phyloP scores from a whole-genome alignment of 176 grass and related monocot genomes.

The Elaeis guineensis region DNA sequence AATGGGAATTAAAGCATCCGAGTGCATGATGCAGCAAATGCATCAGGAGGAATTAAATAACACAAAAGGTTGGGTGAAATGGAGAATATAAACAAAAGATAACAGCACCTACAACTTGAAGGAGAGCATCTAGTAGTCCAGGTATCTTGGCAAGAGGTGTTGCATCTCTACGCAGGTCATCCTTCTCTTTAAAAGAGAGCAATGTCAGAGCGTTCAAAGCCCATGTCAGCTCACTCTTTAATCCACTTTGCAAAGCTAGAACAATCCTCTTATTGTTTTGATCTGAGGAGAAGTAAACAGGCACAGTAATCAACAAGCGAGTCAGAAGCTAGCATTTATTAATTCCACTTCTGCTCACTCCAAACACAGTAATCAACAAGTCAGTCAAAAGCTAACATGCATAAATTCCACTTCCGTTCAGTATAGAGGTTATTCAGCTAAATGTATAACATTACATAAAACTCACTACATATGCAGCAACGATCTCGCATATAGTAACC shows the following conservation, averaged over 20 bases:
- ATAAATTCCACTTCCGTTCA: constrained; percentile 7
- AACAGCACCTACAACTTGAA: constrained; percentile 83
- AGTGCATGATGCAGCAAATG: too few species aligned
- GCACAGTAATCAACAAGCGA: not conserved
- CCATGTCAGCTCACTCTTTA: constrained; percentile 96
- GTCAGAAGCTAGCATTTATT: constrained; percentile 9
- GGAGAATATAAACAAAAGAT: constrained; percentile 12
- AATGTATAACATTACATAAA: too few species aligned
- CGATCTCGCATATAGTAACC: too few species aligned
- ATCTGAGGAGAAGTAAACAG: constrained; percentile 40
- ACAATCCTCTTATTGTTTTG: constrained; percentile 98
- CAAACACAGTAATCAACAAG: not conserved
- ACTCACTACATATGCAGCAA: too few species aligned
- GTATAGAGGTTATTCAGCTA: not conserved
- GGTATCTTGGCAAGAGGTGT: constrained; percentile 84
- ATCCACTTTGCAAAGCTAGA: constrained; percentile 91
- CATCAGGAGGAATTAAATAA: too few species aligned
- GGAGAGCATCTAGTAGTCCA: constrained; percentile 85
- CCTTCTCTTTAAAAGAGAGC: constrained; percentile 98
- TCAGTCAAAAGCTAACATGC: constrained; percentile 9
- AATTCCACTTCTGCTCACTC: constrained; percentile 8
- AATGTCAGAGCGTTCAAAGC: constrained; percentile 81
- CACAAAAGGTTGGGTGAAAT: constrained; percentile 3
- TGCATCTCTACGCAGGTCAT: constrained; percentile 71
- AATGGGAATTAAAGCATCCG: too few species aligned